These are phyloP conservation scores for Malus hybrid DNA, from an alignment of 331 rosid species.

Conservation along the genomic window DNA sequence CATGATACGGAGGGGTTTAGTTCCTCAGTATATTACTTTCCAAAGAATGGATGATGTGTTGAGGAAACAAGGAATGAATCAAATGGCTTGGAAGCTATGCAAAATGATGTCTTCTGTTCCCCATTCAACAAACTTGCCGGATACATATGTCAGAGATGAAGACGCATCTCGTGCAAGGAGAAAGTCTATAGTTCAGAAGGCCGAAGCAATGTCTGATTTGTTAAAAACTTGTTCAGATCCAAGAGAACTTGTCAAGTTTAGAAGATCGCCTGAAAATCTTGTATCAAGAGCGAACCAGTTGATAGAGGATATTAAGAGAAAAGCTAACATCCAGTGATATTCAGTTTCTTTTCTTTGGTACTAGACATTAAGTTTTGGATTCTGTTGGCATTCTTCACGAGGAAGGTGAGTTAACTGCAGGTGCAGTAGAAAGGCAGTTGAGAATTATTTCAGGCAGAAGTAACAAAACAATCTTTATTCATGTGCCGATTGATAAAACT, in stretches of 20 bases:
- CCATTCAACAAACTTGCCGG: conserved; percentile 61
- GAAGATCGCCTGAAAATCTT: conserved; percentile 35
- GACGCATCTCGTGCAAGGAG: conserved; percentile 42
- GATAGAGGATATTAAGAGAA: conserved; percentile 44
- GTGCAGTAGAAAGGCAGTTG: not conserved
- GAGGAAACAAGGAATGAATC: conserved; percentile 49
- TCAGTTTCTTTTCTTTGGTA: not conserved
- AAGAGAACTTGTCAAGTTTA: conserved; percentile 41
- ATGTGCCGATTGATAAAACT: not conserved
- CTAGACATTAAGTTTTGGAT: not conserved
- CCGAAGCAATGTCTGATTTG: conserved; percentile 63
- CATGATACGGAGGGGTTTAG: conserved; percentile 73
- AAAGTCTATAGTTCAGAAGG: conserved; percentile 56
- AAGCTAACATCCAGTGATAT: conserved; percentile 11
- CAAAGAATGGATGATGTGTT: conserved; percentile 51
- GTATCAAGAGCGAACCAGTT: conserved; percentile 37
- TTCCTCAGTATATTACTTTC: conserved; percentile 84
- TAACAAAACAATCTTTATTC: not conserved
- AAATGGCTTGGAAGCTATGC: conserved; percentile 53
- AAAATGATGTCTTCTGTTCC: conserved; percentile 71
- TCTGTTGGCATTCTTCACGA: not conserved
- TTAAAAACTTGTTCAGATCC: conserved; percentile 59
- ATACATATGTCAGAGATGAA: conserved; percentile 40
- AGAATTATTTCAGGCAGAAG: not conserved
- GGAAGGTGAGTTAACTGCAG: not conserved